These are phyloP conservation scores for Thymus mandschuricus DNA, from an alignment of 257 asterid genomes.

Conservation along the genomic window DNA sequence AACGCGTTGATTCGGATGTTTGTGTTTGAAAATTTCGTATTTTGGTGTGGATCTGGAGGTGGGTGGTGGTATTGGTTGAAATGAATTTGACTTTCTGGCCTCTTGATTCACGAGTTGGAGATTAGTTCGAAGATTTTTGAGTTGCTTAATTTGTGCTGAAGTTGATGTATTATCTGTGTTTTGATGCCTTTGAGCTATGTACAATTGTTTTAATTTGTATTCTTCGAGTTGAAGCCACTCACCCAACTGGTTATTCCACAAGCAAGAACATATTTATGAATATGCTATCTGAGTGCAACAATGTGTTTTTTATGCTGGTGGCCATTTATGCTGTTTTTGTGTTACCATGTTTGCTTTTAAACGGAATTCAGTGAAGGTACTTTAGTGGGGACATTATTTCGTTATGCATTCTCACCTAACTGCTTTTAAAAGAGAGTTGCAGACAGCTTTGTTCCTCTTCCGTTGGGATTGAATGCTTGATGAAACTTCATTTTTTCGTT, in stretches of 20 bases:
- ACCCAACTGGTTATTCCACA: too few species aligned
- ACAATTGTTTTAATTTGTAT: background rate
- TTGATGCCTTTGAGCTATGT: background rate
- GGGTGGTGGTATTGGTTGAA: constrained; percentile 21
- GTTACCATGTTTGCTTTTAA: constrained; percentile 10
- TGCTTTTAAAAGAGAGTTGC: background rate
- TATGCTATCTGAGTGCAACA: background rate
- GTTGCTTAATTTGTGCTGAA: background rate
- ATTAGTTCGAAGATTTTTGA: background rate
- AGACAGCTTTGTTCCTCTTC: background rate
- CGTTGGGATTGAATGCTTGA: constrained; percentile 10
- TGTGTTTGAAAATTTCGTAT: background rate
- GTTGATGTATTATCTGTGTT: background rate
- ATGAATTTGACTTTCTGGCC: constrained; percentile 21
- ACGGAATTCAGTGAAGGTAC: constrained; percentile 11
- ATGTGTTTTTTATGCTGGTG: background rate
- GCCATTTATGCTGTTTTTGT: constrained; percentile 12
- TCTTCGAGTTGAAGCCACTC: too few species aligned
- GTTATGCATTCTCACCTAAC: constrained; percentile 1
- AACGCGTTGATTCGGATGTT: background rate
- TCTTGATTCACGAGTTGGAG: constrained; percentile 14
- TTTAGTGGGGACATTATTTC: constrained; percentile 14
- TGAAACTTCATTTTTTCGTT: background rate
- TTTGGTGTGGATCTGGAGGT: constrained; percentile 36
- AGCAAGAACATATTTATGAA: background rate